Percentiles rank a stretch among this genome's conserved stretches.
phyloP scores from a whole-genome alignment of 768 basidiomycete genomes.

The Rhodotorula sphaerocarpa region DNA sequence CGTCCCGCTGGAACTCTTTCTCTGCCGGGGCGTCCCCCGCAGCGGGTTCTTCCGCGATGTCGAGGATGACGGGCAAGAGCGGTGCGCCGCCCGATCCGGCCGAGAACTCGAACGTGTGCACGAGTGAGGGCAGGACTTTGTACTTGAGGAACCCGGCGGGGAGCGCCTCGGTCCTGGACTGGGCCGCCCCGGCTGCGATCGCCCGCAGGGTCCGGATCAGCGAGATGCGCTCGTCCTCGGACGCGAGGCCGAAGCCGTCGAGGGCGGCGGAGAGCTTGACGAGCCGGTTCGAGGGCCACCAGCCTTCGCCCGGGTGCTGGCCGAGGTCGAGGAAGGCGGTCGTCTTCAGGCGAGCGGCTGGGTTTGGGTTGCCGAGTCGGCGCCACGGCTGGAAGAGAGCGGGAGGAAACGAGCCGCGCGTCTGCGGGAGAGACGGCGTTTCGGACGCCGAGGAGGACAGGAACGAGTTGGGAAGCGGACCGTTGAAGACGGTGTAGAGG shows the following conservation, averaged over 20 bases:
- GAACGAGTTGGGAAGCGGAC: conserved; percentile 49
- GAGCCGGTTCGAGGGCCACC: conserved; percentile 72
- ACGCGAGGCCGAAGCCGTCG: conserved; percentile 71
- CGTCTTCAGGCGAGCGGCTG: conserved; percentile 65
- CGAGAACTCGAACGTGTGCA: conserved; percentile 68
- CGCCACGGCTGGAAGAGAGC: conserved; percentile 72
- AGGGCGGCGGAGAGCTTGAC: conserved; percentile 76
- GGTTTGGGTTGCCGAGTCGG: conserved; percentile 79
- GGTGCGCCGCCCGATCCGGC: conserved; percentile 52
- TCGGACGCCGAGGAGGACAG: conserved; percentile 67
- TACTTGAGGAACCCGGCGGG: conserved; percentile 76
- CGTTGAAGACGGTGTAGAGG: conserved; percentile 80
- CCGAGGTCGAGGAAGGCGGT: conserved; percentile 71
- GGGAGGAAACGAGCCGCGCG: conserved; percentile 66
- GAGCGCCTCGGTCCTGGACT: conserved; percentile 55
- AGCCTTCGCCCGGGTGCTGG: conserved; percentile 60
- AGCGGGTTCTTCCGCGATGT: conserved; percentile 62
- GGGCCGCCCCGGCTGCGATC: conserved; percentile 67
- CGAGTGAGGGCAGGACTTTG: conserved; percentile 77
- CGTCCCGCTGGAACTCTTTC: conserved; percentile 55
- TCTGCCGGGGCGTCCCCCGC: conserved; percentile 17
- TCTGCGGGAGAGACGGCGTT: conserved; percentile 58
- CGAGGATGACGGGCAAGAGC: conserved; percentile 76
- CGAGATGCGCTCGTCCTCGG: conserved; percentile 56
- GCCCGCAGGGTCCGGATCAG: conserved; percentile 30